Evolutionary conservation across 176 grass and related monocot genomes (phyloP).

Genomic region (Hsuehochloa calcarea): DNA sequence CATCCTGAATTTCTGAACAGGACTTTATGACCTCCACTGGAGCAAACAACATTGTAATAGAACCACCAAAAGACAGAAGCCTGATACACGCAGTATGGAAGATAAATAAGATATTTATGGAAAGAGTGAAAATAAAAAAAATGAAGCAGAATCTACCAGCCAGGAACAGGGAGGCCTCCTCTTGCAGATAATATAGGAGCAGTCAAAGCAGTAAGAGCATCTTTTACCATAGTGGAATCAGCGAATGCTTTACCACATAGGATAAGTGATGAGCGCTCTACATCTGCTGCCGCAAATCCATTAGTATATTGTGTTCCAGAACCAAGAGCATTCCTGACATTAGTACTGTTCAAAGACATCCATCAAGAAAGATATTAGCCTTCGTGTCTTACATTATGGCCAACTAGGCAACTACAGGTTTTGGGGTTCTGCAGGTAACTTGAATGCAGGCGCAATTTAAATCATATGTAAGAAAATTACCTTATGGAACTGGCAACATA

Average conservation of each 20-base stretch:
- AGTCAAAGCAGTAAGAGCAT: conserved; percentile 76
- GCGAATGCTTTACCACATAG: conserved; percentile 85
- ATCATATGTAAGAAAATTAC: conserved; percentile 40
- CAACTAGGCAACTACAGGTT: not conserved
- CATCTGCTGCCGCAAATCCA: conserved; percentile 77
- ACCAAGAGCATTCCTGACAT: conserved; percentile 56
- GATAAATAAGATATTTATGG: conserved; percentile 3
- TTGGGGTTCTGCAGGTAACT: not conserved
- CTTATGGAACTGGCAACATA: conserved; percentile 92
- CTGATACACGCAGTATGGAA: conserved; percentile 49
- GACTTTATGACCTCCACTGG: conserved; percentile 57
- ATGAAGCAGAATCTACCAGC: conserved; percentile 50
- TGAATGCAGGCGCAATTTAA: conserved; percentile 12
- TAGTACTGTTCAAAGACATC: conserved; percentile 54
- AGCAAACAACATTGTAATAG: conserved; percentile 56
- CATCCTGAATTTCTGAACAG: conserved; percentile 41
- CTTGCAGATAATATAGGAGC: conserved; percentile 73
- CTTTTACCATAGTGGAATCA: conserved; percentile 53
- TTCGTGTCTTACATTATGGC: not conserved
- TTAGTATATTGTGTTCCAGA: conserved; percentile 47
- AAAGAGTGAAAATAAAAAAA: not conserved
- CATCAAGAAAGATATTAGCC: conserved; percentile 5
- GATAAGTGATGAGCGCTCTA: conserved; percentile 73
- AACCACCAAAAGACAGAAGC: conserved; percentile 53
- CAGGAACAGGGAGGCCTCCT: conserved; percentile 66